Conservation (phyloP, 768 basidiomycete species). For the Pleurotus tuber-regium region DNA sequence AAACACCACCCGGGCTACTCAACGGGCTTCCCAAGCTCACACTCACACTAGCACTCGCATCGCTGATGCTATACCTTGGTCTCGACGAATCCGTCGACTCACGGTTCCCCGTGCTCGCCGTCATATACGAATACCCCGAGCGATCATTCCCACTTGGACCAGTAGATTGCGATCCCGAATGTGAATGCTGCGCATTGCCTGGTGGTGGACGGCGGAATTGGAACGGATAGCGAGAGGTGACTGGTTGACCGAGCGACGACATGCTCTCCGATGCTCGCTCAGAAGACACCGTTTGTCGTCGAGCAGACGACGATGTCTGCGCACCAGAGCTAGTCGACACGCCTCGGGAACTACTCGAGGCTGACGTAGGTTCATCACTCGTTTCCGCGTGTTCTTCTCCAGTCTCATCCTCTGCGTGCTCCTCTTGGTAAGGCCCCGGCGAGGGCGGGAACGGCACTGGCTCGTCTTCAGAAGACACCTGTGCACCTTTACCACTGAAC, state of each 20-base stretch:
- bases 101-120: slow-evolving; percentile 53
- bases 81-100: slow-evolving; percentile 61
- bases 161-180: slow-evolving; percentile 7
- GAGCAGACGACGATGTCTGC: slow-evolving; percentile 37
- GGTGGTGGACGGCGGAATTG: slow-evolving; percentile 54
- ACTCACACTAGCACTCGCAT: slow-evolving; percentile 25
- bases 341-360: slow-evolving; percentile 28
- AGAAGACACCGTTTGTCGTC: slow-evolving; percentile 39
- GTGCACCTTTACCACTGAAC: slow-evolving; percentile 60
- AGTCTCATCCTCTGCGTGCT: slow-evolving; percentile 24
- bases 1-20: slow-evolving; percentile 9
- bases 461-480: slow-evolving; percentile 56
- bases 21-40: slow-evolving; percentile 18
- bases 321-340: slow-evolving; percentile 26
- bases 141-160: slow-evolving; percentile 6
- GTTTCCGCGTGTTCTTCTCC: slow-evolving; percentile 36
- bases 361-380: slow-evolving; percentile 38
- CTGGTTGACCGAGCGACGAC: slow-evolving; percentile 81
- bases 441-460: slow-evolving; percentile 75
- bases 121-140: slow-evolving; percentile 32
- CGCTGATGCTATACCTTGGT: slow-evolving; percentile 30
- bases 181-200: slow-evolving; percentile 26
- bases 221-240: slow-evolving; percentile 70
- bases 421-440: slow-evolving; percentile 34
- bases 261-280: slow-evolving; percentile 76